Conservation (phyloP, 116 monocot species). For the Dioscorea cayenensis region DNA sequence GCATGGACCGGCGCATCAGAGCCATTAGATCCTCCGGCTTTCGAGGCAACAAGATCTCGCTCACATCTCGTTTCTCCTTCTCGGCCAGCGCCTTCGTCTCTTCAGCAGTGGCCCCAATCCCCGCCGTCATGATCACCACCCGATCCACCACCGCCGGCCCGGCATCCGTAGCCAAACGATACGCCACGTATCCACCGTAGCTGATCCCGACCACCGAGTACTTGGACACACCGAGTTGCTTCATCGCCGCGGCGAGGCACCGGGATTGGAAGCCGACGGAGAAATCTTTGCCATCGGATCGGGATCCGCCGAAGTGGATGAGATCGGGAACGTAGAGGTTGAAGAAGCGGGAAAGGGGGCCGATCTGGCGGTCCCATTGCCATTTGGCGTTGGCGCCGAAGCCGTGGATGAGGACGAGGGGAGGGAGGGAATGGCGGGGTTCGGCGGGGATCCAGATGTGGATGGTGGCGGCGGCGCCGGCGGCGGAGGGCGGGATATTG, state of each 20-base stretch:
- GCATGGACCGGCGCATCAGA: conserved; percentile 49
- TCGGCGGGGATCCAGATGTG: conserved; percentile 37
- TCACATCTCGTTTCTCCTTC: conserved; percentile 51
- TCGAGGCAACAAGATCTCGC: conserved; percentile 51
- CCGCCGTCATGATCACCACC: conserved; percentile 52
- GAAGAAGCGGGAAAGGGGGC: conserved; percentile 44
- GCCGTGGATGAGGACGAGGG: conserved; percentile 70
- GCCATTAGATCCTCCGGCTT: conserved; percentile 46
- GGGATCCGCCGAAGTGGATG: conserved; percentile 63
- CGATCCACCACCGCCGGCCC: conserved; percentile 41
- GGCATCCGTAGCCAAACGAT: conserved; percentile 31
- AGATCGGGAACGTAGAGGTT: conserved; percentile 75
- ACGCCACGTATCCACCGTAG: conserved; percentile 67
- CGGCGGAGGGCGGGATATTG: conserved; percentile 15
- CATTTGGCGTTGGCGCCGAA: conserved; percentile 73
- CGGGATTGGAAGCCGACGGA: conserved; percentile 24
- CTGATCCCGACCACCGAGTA: conserved; percentile 65
- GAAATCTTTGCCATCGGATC: conserved; percentile 2
- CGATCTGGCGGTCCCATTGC: conserved; percentile 57
- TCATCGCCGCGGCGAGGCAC: conserved; percentile 58
- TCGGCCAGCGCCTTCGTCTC: conserved; percentile 35
- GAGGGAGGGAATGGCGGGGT: conserved; percentile 2
- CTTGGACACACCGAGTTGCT: conserved; percentile 31
- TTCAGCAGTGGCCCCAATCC: conserved; percentile 27
- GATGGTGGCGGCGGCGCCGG: conserved; percentile 13